A percentile compares a stretch with the other conserved stretches of the same genome.
These are phyloP conservation scores for Chalciporus piperatoides DNA, from an alignment of 1,284 basidiomycete genomes.

Conservation along the genomic window DNA sequence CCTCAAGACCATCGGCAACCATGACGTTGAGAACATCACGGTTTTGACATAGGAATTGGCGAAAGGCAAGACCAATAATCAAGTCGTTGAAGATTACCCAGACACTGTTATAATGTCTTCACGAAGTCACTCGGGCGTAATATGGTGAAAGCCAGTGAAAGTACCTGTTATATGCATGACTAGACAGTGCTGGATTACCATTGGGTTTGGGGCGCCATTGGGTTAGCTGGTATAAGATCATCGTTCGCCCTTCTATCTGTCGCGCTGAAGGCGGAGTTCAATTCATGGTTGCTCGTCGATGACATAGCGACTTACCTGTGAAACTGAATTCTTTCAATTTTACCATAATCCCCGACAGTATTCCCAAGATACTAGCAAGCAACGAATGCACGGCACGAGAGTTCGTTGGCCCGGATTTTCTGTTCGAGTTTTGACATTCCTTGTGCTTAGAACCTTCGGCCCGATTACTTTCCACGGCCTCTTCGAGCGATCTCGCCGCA, in stretches of 20 bases:
- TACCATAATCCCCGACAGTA: conserved; percentile 2
- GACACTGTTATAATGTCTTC: conserved; percentile 84
- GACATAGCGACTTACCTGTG: conserved; percentile 17
- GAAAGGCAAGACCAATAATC: conserved; percentile 73
- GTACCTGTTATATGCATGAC: conserved; percentile 59
- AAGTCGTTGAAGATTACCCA: conserved; percentile 93
- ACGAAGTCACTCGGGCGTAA: conserved; percentile 4
- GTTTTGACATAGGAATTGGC: conserved; percentile 68
- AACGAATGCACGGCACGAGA: neutral
- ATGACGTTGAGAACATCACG: conserved; percentile 38
- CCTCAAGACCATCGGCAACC: conserved; percentile 42
- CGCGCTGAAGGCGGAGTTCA: conserved; percentile 35
- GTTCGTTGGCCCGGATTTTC: neutral
- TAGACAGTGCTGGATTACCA: conserved; percentile 20
- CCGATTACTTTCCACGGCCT: conserved; percentile 16
- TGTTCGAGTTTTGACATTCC: conserved; percentile 5
- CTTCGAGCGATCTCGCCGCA: conserved; percentile 26
- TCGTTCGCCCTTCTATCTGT: conserved; percentile 46
- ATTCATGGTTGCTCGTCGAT: neutral
- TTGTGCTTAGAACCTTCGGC: neutral
- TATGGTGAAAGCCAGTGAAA: conserved; percentile 17
- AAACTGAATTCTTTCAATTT: conserved; percentile 25
- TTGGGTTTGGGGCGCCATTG: conserved; percentile 29
- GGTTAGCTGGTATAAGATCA: conserved; percentile 42
- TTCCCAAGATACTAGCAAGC: neutral